Evolutionary conservation across 495 filamentous ascomycete genomes (phyloP).

Genomic region (Hypoxylon lenormandii): DNA sequence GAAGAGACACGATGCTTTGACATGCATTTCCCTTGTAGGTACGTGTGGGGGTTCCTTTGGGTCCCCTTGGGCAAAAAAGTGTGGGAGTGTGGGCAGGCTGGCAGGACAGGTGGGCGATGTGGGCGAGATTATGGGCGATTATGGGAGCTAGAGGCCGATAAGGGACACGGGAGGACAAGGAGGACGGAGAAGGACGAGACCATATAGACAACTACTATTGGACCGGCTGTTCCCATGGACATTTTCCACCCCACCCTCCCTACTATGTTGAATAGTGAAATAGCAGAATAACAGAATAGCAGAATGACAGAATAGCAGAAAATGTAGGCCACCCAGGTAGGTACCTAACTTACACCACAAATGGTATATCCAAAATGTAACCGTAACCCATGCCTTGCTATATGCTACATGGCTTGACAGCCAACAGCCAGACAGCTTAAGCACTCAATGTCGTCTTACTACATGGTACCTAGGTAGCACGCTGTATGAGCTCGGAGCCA

Average conservation of each 20-base stretch:
- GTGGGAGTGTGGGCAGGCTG: slow-evolving; percentile 1
- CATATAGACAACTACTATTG: slow-evolving; percentile 21
- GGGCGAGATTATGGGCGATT: too few species aligned
- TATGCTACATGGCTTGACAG: too few species aligned
- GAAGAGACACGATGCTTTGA: background rate
- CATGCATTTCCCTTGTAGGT: background rate
- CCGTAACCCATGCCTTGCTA: slow-evolving; percentile 28
- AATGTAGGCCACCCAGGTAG: too few species aligned
- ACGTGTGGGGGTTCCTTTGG: background rate
- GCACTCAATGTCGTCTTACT: slow-evolving; percentile 30
- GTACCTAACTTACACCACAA: too few species aligned
- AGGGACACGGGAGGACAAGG: slow-evolving; percentile 28
- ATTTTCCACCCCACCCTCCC: slow-evolving; percentile 26
- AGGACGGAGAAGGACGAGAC: slow-evolving; percentile 3
- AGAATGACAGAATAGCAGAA: too few species aligned
- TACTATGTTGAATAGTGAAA: too few species aligned
- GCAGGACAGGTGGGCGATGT: background rate
- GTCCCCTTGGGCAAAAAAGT: background rate
- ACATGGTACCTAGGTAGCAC: too few species aligned
- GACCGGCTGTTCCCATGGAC: slow-evolving; percentile 38
- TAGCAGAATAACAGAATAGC: too few species aligned
- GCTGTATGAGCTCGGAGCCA: too few species aligned
- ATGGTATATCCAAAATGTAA: slow-evolving; percentile 36
- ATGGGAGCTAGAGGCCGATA: slow-evolving; percentile 19
- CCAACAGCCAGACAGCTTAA: too few species aligned